phyloP scores from a whole-genome alignment of 129 eudicot species.

The Tagetes erecta region DNA sequence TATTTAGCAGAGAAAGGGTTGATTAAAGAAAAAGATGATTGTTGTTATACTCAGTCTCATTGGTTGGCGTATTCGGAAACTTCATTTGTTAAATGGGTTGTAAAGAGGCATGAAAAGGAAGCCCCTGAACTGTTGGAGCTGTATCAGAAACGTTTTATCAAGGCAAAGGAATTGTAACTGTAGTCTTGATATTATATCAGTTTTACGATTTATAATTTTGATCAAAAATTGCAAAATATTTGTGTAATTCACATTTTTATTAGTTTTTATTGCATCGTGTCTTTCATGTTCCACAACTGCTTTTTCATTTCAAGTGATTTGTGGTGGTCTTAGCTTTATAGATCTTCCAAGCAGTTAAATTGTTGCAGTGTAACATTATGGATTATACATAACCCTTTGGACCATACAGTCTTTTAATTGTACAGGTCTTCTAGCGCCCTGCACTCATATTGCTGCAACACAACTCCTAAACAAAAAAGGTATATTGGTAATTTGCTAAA shows the following conservation, averaged over 20 bases:
- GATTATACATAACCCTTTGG: neutral
- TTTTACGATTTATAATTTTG: conserved; percentile 4
- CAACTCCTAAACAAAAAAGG: neutral
- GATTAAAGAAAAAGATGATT: conserved; percentile 18
- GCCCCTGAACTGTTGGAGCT: conserved; percentile 39
- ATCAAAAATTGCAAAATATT: neutral
- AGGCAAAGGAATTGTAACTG: conserved; percentile 14
- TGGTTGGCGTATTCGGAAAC: conserved; percentile 33
- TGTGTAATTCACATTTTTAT: neutral
- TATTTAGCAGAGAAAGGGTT: conserved; percentile 38
- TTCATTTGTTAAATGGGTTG: conserved; percentile 34
- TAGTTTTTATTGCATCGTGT: neutral
- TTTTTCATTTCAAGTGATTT: neutral
- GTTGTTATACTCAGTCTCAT: conserved; percentile 3
- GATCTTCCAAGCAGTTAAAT: neutral
- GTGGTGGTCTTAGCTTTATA: neutral
- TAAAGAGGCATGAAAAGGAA: conserved; percentile 24
- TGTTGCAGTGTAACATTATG: conserved; percentile 12
- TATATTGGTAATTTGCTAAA: conserved; percentile 1
- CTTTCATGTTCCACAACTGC: conserved; percentile 7
- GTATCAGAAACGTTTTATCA: conserved; percentile 34
- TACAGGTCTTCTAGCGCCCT: conserved; percentile 1
- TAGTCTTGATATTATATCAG: conserved; percentile 2
- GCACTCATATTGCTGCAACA: neutral
- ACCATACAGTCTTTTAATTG: neutral